Evolutionary conservation across 1,139 yeast species (phyloP), one percentile per base, ranked within the genome.

Genomic region (Yamadazyma buinensis): DNA sequence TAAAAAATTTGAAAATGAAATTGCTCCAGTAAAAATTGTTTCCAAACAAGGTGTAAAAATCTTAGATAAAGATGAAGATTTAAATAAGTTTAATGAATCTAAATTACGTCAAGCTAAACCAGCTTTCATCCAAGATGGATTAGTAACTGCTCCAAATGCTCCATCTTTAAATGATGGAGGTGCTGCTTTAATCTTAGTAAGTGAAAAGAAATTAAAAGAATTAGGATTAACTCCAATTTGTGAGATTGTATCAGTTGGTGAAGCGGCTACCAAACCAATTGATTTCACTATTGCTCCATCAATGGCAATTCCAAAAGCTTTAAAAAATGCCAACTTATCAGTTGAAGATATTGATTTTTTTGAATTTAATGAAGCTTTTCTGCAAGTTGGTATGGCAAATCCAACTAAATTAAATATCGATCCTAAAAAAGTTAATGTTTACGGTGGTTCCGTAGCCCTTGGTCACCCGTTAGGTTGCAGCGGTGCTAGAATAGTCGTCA

Each of bases 381-480:
- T 95, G n/a, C 97, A 87, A 37, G 97, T 90, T 42, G 97, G 97
- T 39, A 58, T 88, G 46, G 96, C 96, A 43, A 88, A 88, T 67
- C 68, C 88, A 43, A 77, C 85, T 69, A 65, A 86, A 44, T 75
- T 86, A 46, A 69, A 70, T 47, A 59, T 92, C 40, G 75, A 80
- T 39, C 64, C 67, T 21, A 74, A 74, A 35, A 88, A 86, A 67
- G 77, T 90, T 46, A 92, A 92, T 56, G 95, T 83, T 36, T 90
- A 90, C 61, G 98, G 98, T 62, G 98, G 97, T 61, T 97, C 97
- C 26, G 97, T 92, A 43, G 97, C 97, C 32, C 61, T 90, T 48
- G 97, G 97, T 33, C 97, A 90, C 61, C 97, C 98, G 52, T 75
- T 92, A 54, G 98, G 97, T 40, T 85, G 95, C 67, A 84, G 95